These are phyloP conservation scores for Xylariaceae sp. DNA, from an alignment of 2,329 filamentous ascomycete genomes.

Conservation along the genomic window DNA sequence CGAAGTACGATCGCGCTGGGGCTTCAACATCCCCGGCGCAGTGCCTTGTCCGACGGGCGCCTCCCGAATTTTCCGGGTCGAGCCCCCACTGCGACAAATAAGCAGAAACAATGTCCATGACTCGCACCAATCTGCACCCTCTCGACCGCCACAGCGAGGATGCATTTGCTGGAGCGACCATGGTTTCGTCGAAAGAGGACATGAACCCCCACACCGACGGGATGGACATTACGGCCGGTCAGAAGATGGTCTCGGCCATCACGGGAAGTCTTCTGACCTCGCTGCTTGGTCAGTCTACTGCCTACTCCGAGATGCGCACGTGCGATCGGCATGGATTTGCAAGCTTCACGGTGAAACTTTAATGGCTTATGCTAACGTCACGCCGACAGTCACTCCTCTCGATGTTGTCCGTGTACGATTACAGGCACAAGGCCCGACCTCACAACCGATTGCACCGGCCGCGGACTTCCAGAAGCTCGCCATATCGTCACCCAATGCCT, in stretches of 20 bases:
- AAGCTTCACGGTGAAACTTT: background rate
- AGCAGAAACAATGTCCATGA: conserved; percentile 17
- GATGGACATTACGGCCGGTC: conserved; percentile 70
- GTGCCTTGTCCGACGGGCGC: conserved; percentile 16
- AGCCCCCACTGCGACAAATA: conserved; percentile 16
- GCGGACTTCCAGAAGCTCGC: conserved; percentile 54
- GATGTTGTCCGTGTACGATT: conserved; percentile 94
- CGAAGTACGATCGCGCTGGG: too few relatives aligned
- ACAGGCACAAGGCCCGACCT: conserved; percentile 67
- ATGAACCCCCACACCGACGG: conserved; percentile 41
- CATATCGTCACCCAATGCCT: conserved; percentile 57
- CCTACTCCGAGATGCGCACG: background rate
- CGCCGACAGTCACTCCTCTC: conserved; percentile 75
- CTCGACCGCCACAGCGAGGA: conserved; percentile 40
- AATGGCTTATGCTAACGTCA: conserved; percentile 12
- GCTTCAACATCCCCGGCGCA: background rate
- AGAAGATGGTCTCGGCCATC: conserved; percentile 94
- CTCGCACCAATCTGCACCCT: conserved; percentile 23
- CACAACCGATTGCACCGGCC: conserved; percentile 47
- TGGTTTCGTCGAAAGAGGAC: conserved; percentile 33
- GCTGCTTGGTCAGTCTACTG: conserved; percentile 64
- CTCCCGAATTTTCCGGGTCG: conserved; percentile 26
- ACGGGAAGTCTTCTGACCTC: conserved; percentile 88
- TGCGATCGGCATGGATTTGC: background rate
- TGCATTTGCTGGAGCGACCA: conserved; percentile 30